Percentiles rank a stretch among this genome's conserved stretches.
Conservation (phyloP, 768 basidiomycete genomes). For the Gymnopilus dilepis region DNA sequence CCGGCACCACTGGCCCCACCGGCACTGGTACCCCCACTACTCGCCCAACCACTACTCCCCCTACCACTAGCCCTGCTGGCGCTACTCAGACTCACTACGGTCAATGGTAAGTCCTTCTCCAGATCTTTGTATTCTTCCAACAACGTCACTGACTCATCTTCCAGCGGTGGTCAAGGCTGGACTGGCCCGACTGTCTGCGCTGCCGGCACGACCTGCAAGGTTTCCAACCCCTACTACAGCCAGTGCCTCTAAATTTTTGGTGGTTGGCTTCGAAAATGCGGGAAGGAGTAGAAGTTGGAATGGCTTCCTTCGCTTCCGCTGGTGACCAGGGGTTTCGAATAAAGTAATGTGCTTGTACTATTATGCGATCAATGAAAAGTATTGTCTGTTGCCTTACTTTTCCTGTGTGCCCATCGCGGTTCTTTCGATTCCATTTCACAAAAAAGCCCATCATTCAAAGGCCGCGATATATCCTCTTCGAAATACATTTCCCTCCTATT, state of each 20-base stretch:
- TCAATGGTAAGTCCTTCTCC: conserved; percentile 37
- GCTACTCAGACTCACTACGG: conserved; percentile 40
- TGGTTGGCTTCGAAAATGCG: conserved; percentile 1
- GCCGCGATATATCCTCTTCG: no score
- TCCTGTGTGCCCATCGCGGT: no score
- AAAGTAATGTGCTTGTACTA: neutral
- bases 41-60: conserved; percentile 13
- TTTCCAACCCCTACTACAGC: conserved; percentile 36
- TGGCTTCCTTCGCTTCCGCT: neutral
- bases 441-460: no score
- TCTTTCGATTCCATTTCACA: no score
- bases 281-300: neutral
- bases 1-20: conserved; percentile 2
- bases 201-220: conserved; percentile 32
- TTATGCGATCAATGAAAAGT: neutral
- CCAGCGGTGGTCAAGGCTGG: conserved; percentile 35
- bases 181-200: conserved; percentile 38
- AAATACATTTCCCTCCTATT: no score
- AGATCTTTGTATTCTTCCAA: neutral
- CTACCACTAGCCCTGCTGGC: conserved; percentile 29
- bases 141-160: neutral
- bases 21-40: conserved; percentile 7
- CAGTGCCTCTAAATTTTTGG: conserved; percentile 33
- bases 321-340: neutral
- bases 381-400: neutral